Conservation (phyloP, 1,284 basidiomycete genomes). For the Moesziomyces antarcticus region DNA sequence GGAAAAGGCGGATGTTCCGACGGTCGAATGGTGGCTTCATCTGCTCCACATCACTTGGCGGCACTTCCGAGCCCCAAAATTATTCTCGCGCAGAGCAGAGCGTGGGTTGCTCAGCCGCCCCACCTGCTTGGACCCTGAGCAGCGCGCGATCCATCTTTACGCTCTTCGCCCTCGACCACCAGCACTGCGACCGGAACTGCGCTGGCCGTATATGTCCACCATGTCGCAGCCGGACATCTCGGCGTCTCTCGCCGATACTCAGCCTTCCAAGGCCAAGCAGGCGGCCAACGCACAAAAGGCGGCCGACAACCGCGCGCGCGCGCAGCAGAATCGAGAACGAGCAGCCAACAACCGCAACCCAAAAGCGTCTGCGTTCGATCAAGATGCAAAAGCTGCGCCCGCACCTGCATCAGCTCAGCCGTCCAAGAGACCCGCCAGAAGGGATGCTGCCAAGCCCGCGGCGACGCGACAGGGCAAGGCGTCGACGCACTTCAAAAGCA, state of each 20-base stretch:
- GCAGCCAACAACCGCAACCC: constrained; percentile 16
- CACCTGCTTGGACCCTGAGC: constrained; percentile 16
- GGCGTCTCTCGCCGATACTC: neutral
- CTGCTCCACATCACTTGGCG: constrained; percentile 18
- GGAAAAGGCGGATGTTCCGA: constrained; percentile 6
- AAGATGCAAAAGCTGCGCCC: neutral
- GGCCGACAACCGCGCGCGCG: constrained; percentile 13
- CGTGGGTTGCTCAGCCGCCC: too few species aligned
- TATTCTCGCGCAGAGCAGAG: too few species aligned
- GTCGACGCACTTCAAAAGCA: constrained; percentile 72
- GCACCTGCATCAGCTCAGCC: constrained; percentile 18
- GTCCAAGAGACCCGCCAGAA: constrained; percentile 39
- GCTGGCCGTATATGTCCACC: neutral
- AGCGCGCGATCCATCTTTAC: neutral
- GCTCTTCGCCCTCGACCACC: neutral
- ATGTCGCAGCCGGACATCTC: constrained; percentile 24
- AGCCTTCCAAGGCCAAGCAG: constrained; percentile 9
- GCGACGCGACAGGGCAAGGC: constrained; percentile 13
- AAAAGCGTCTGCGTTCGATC: constrained; percentile 1
- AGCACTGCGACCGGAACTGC: neutral
- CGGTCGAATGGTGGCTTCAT: neutral
- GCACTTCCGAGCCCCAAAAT: neutral
- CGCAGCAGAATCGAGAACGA: constrained; percentile 15
- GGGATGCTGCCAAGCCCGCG: constrained; percentile 7
- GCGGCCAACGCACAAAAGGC: constrained; percentile 3